phyloP scores from a whole-genome alignment of 2,329 filamentous ascomycete species.

The Cladophialophora immunda region DNA sequence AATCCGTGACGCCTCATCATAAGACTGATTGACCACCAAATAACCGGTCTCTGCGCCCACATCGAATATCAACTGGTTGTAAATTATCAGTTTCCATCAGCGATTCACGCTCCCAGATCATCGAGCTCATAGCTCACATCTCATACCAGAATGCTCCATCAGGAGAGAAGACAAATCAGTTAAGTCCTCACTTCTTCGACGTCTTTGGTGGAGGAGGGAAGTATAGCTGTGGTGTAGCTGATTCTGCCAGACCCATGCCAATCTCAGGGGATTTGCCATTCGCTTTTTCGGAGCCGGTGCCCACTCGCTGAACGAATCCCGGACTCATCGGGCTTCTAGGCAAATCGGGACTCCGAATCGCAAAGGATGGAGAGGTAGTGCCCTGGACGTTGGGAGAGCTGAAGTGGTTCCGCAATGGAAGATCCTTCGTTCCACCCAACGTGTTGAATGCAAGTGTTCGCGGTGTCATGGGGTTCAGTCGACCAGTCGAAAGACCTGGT shows the following conservation, averaged over 20 bases:
- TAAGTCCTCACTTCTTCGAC: conserved; percentile 30
- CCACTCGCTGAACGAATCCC: conserved; percentile 40
- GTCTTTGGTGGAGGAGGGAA: conserved; percentile 37
- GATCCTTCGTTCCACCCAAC: conserved; percentile 49
- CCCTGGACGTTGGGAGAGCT: conserved; percentile 37
- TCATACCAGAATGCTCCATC: neutral
- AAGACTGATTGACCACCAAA: neutral
- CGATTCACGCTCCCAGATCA: neutral
- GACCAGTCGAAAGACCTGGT: conserved; percentile 43
- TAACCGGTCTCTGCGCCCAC: neutral
- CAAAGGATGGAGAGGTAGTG: conserved; percentile 35
- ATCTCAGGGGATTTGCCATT: conserved; percentile 29
- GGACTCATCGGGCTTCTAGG: conserved; percentile 38
- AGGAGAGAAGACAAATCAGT: too few species aligned
- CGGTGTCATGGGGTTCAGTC: conserved; percentile 49
- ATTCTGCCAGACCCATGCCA: conserved; percentile 27
- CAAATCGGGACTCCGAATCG: conserved; percentile 38
- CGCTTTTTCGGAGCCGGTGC: conserved; percentile 35
- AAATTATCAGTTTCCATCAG: neutral
- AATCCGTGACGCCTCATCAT: neutral
- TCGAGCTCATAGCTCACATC: neutral
- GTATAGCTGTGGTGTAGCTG: conserved; percentile 33
- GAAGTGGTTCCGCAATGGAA: conserved; percentile 51
- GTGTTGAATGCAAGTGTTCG: conserved; percentile 54
- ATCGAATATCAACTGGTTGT: neutral